Conservation (phyloP, 768 basidiomycete species). For the Russula earlei region DNA sequence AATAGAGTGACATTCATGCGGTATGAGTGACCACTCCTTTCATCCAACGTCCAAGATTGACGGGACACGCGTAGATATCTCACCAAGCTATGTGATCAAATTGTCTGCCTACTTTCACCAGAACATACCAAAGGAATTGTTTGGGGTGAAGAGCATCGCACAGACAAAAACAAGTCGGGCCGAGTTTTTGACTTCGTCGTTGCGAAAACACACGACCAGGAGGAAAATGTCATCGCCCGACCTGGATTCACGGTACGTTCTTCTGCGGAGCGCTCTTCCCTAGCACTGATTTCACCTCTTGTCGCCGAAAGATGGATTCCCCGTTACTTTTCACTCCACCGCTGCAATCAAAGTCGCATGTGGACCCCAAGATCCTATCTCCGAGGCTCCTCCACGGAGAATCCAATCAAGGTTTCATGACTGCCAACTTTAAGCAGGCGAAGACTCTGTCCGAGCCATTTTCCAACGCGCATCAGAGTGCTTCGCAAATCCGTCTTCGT, state of each 20-base stretch:
- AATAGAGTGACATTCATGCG: conserved; percentile 58
- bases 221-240: conserved; percentile 37
- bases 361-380: not conserved
- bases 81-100: conserved; percentile 37
- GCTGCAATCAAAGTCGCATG: not conserved
- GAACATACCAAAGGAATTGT: conserved; percentile 39
- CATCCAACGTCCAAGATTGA: not conserved
- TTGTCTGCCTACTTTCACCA: conserved; percentile 40
- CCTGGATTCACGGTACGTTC: conserved; percentile 39
- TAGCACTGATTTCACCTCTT: not conserved
- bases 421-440: conserved; percentile 1
- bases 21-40: conserved; percentile 25
- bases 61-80: not conserved
- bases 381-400: conserved; percentile 18
- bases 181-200: conserved; percentile 48
- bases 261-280: not conserved
- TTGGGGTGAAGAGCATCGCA: conserved; percentile 32
- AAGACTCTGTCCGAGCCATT: not conserved
- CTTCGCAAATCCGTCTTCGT: not conserved
- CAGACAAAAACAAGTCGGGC: conserved; percentile 36
- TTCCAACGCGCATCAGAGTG: not conserved
- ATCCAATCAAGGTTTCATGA: conserved; percentile 19
- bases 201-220: conserved; percentile 47
- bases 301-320: not conserved
- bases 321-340: not conserved